These are phyloP conservation scores for Hortaea sp. DNA, from an alignment of 2,329 filamentous ascomycete genomes.

Conservation along the genomic window DNA sequence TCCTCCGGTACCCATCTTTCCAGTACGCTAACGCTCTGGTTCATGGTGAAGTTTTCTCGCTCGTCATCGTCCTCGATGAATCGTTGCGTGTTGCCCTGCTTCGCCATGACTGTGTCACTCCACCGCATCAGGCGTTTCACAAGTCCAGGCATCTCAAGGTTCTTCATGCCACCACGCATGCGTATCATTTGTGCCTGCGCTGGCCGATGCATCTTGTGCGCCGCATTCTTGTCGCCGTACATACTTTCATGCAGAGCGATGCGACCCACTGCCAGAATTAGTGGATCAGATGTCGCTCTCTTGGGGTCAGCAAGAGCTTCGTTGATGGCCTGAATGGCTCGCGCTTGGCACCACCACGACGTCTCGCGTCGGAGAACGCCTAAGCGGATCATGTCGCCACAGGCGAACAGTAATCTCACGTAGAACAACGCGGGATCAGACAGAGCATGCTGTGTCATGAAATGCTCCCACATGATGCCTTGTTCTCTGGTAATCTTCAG, in stretches of 20 bases:
- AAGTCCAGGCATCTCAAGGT: conserved; percentile 20
- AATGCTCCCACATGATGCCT: conserved; percentile 23
- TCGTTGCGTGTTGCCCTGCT: conserved; percentile 19
- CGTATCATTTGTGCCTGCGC: conserved; percentile 25
- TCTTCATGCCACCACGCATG: conserved; percentile 22
- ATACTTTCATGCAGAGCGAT: conserved; percentile 26
- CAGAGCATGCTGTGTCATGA: conserved; percentile 24
- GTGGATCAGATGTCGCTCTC: conserved; percentile 9
- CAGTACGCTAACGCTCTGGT: conserved; percentile 19
- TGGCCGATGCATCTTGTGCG: conserved; percentile 21
- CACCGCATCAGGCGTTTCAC: conserved; percentile 25
- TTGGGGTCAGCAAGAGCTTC: conserved; percentile 12
- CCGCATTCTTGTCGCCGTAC: conserved; percentile 23
- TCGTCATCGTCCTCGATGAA: conserved; percentile 21
- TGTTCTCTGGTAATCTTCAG: conserved; percentile 21
- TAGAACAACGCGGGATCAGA: conserved; percentile 25
- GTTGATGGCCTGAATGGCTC: conserved; percentile 21
- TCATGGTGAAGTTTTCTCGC: conserved; percentile 14
- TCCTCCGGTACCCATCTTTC: conserved; percentile 22
- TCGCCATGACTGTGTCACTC: conserved; percentile 24
- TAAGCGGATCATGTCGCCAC: conserved; percentile 22
- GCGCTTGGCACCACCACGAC: conserved; percentile 19
- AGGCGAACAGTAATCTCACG: conserved; percentile 23
- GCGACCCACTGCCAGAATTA: conserved; percentile 22
- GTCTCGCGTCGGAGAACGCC: conserved; percentile 11